Conservation (phyloP, 768 basidiomycete genomes). For the Trametes cinnabarina region DNA sequence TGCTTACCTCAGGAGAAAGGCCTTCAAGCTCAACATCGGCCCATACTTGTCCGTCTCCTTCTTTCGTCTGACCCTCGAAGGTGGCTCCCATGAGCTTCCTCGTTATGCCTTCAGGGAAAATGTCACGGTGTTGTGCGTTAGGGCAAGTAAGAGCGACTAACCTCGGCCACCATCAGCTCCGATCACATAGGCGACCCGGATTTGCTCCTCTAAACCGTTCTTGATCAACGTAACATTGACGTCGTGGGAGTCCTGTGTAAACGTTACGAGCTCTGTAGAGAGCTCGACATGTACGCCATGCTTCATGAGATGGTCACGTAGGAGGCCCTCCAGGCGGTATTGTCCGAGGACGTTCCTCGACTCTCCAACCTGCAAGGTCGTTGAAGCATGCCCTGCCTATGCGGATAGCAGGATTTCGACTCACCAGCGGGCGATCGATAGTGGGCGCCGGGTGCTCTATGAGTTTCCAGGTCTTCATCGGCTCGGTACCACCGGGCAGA, state of each 20-base stretch:
- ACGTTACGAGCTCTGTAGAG: slow-evolving; percentile 32
- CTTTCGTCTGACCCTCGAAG: slow-evolving; percentile 41
- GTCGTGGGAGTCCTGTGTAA: slow-evolving; percentile 34
- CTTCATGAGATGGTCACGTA: slow-evolving; percentile 30
- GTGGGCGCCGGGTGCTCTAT: not conserved
- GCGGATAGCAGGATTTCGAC: too few species aligned
- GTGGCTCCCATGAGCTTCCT: slow-evolving; percentile 41
- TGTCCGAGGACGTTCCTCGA: slow-evolving; percentile 17
- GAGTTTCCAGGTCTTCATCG: slow-evolving; percentile 5
- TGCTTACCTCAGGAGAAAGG: slow-evolving; percentile 30
- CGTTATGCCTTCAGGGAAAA: slow-evolving; percentile 30
- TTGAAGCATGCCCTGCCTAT: too few species aligned
- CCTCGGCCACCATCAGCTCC: slow-evolving; percentile 43
- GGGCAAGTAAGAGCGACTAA: slow-evolving; percentile 1
- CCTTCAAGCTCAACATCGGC: slow-evolving; percentile 41
- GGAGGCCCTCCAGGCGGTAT: slow-evolving; percentile 28
- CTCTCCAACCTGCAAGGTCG: too few species aligned
- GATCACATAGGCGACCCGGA: slow-evolving; percentile 35
- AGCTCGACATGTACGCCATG: slow-evolving; percentile 34
- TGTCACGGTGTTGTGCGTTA: not conserved
- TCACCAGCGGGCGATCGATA: slow-evolving; percentile 19
- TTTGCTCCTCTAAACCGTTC: slow-evolving; percentile 21
- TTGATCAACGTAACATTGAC: slow-evolving; percentile 32
- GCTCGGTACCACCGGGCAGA: slow-evolving; percentile 19
- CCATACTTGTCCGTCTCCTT: slow-evolving; percentile 26